phyloP scores from a whole-genome alignment of 225 moss, liverwort and hornwort species.

The Marchantia polymorpha region DNA sequence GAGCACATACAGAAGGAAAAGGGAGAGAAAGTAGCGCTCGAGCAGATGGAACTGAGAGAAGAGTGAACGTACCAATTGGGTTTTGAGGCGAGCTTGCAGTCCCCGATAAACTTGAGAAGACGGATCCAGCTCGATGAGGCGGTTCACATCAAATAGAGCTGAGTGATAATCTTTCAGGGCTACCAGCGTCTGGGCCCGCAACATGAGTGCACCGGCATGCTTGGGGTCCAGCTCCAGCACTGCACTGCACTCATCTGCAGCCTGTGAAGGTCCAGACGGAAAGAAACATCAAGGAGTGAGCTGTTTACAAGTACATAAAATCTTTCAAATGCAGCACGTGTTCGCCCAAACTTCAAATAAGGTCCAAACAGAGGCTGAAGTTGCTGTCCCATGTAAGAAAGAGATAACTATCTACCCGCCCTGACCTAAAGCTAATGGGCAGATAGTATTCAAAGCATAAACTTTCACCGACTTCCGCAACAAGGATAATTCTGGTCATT shows the following conservation, averaged over 20 bases:
- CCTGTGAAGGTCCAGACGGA: constrained; percentile 27
- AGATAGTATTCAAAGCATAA: no score
- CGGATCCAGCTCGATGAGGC: constrained; percentile 81
- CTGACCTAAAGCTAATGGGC: no score
- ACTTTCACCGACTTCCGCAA: no score
- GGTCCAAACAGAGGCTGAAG: background rate
- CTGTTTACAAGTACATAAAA: background rate
- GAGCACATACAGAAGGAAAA: background rate
- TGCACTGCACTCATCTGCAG: constrained; percentile 95
- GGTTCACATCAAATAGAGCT: constrained; percentile 90
- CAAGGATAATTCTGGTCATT: no score
- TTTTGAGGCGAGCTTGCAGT: constrained; percentile 81
- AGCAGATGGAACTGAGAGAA: no score
- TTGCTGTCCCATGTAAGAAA: background rate
- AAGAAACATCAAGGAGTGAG: background rate
- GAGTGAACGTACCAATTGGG: constrained; percentile 58
- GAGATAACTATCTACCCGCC: background rate
- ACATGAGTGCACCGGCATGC: constrained; percentile 90
- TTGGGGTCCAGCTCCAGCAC: constrained; percentile 95
- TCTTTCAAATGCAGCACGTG: background rate
- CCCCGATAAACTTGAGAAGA: constrained; percentile 80
- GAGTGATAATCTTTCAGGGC: constrained; percentile 95
- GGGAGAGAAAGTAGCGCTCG: no score
- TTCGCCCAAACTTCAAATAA: background rate
- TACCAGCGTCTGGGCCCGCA: constrained; percentile 89